Evolutionary conservation across 371 early-diverging fungal genomes (phyloP).

Genomic region (Funneliformis caledonium): DNA sequence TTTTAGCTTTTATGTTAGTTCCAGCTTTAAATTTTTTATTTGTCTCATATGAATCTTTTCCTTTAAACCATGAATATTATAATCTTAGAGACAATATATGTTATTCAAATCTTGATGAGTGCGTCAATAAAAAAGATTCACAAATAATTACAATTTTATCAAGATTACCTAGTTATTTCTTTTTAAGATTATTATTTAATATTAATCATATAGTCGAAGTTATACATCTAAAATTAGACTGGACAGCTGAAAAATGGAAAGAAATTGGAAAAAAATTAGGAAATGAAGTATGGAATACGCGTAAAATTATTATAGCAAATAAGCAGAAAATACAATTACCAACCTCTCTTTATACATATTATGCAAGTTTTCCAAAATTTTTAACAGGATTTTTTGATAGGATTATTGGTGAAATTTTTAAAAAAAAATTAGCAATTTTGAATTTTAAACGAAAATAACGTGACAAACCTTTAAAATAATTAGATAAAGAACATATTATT

Average conservation of each 20-base stretch:
- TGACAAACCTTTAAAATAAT: background rate
- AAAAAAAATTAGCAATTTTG: background rate
- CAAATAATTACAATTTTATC: background rate
- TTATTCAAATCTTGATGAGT: background rate
- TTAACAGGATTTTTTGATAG: background rate
- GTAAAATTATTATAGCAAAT: conserved; percentile 6
- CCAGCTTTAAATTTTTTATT: background rate
- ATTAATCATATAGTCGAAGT: background rate
- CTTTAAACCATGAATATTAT: background rate
- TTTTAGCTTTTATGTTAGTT: background rate
- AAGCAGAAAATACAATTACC: background rate
- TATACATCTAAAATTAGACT: background rate
- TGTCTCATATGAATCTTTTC: background rate
- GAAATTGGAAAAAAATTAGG: background rate
- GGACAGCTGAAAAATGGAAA: background rate
- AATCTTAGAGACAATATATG: background rate
- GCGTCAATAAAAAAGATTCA: background rate
- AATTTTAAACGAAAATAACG: background rate
- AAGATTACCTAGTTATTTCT: background rate
- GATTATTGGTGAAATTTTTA: background rate
- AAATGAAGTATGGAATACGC: background rate
- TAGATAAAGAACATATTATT: background rate
- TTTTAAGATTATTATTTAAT: background rate
- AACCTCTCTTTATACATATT: background rate
- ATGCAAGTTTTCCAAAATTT: background rate